Evolutionary conservation across 2,329 filamentous ascomycete species (phyloP).

Genomic region (Didymella arachidicola): DNA sequence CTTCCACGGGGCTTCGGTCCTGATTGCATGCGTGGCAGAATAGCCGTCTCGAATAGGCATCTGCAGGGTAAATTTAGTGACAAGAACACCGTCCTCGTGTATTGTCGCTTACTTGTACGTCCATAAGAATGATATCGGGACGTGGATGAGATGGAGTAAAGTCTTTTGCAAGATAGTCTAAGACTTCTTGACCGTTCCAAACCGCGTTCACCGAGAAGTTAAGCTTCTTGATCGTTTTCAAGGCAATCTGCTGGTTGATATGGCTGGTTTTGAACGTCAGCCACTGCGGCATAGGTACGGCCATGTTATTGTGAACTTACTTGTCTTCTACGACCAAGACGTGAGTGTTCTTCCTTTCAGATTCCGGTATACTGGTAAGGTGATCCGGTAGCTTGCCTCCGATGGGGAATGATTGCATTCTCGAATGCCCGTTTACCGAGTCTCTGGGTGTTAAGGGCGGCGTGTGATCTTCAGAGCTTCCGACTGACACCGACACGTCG

Average conservation of each 20-base stretch:
- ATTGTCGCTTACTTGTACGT: conserved; percentile 71
- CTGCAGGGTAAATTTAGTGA: conserved; percentile 39
- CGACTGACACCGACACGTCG: conserved; percentile 67
- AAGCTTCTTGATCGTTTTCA: conserved; percentile 76
- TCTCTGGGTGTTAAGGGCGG: conserved; percentile 50
- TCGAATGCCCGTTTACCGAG: conserved; percentile 28
- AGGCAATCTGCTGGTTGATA: conserved; percentile 79
- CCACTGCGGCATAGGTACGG: too few relatives aligned
- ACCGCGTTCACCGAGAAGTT: conserved; percentile 74
- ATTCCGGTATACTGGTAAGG: conserved; percentile 58
- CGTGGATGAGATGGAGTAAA: conserved; percentile 61
- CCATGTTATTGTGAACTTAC: conserved; percentile 54
- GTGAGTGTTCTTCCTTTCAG: conserved; percentile 69
- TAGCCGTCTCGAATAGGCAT: conserved; percentile 76
- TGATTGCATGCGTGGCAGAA: conserved; percentile 75
- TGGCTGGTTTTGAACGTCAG: conserved; percentile 36
- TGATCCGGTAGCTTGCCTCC: conserved; percentile 39
- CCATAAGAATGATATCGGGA: conserved; percentile 81
- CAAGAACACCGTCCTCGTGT: conserved; percentile 1
- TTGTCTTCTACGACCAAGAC: conserved; percentile 86
- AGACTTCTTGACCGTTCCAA: conserved; percentile 80
- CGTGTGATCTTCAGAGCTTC: conserved; percentile 68
- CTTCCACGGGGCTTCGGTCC: conserved; percentile 72
- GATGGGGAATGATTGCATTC: conserved; percentile 35
- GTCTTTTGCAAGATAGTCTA: conserved; percentile 71